phyloP scores from a whole-genome alignment of 371 early-diverging fungal genomes.

The Saksenaea vasiformis region DNA sequence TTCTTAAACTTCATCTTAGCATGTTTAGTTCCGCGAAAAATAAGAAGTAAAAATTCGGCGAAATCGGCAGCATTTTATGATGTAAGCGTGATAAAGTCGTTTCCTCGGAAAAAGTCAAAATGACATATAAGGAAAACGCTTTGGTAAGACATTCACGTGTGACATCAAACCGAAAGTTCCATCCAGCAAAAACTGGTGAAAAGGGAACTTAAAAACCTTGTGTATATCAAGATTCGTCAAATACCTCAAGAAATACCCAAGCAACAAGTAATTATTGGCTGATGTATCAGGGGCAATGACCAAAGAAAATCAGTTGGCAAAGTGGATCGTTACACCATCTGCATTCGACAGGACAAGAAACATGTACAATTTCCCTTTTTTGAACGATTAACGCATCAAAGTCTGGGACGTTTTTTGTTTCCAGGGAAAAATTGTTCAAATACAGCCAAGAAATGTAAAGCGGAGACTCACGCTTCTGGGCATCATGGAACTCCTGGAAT shows the following conservation, averaged over 20 bases:
- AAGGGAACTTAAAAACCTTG: background rate
- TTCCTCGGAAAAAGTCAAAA: background rate
- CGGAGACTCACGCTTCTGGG: background rate
- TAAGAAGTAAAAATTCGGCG: too few relatives aligned
- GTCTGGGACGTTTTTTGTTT: background rate
- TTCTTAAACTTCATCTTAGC: too few relatives aligned
- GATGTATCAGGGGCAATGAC: background rate
- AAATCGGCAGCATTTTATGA: too few relatives aligned
- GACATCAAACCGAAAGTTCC: background rate
- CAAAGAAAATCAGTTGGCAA: background rate
- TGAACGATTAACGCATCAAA: background rate
- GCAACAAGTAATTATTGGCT: background rate
- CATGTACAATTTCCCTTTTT: constrained; percentile 2
- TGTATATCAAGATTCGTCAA: background rate
- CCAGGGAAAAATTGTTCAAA: constrained; percentile 1
- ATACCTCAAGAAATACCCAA: background rate
- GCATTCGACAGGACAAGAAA: background rate
- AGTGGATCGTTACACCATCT: background rate
- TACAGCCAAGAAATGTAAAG: background rate
- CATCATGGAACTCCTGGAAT: background rate
- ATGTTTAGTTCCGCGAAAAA: too few relatives aligned
- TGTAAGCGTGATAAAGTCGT: too few relatives aligned
- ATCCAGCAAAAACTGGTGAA: background rate
- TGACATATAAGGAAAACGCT: background rate
- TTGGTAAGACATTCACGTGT: background rate